phyloP scores from a whole-genome alignment of 345 rosid genomes.

The Acer saccharum region DNA sequence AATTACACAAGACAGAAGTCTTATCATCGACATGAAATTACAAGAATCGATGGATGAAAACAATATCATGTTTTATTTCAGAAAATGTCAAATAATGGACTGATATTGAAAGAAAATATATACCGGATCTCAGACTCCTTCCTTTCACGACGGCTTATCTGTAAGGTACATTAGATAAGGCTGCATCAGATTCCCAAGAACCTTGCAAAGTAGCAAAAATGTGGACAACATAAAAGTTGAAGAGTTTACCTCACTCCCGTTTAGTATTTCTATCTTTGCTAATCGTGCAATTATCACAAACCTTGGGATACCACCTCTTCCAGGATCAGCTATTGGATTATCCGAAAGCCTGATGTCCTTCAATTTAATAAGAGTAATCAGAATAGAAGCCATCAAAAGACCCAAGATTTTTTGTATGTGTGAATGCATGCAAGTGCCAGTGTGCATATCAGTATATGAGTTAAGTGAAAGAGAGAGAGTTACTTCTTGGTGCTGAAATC shows the following conservation, averaged over 20 bases:
- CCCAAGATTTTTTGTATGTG: neutral
- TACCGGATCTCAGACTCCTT: slow-evolving; percentile 98
- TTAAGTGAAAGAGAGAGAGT: neutral
- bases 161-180: slow-evolving; percentile 20
- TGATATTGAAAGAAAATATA: slow-evolving; percentile 1
- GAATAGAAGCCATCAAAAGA: slow-evolving; percentile 8
- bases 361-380: slow-evolving; percentile 19
- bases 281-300: slow-evolving; percentile 78
- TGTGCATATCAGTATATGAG: neutral
- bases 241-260: slow-evolving; percentile 91
- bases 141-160: slow-evolving; percentile 85
- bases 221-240: slow-evolving; percentile 1
- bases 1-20: neutral
- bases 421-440: neutral
- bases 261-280: slow-evolving; percentile 72
- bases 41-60: neutral
- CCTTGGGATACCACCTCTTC: slow-evolving; percentile 78
- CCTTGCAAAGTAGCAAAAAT: slow-evolving; percentile 11
- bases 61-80: slow-evolving; percentile 13
- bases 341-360: slow-evolving; percentile 94
- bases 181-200: slow-evolving; percentile 24
- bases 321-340: slow-evolving; percentile 78
- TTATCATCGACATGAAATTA: neutral
- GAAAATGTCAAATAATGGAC: neutral
- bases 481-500: neutral